phyloP scores from a whole-genome alignment of 192 early-diverging fungal species.

The Entomortierella beljakovae region DNA sequence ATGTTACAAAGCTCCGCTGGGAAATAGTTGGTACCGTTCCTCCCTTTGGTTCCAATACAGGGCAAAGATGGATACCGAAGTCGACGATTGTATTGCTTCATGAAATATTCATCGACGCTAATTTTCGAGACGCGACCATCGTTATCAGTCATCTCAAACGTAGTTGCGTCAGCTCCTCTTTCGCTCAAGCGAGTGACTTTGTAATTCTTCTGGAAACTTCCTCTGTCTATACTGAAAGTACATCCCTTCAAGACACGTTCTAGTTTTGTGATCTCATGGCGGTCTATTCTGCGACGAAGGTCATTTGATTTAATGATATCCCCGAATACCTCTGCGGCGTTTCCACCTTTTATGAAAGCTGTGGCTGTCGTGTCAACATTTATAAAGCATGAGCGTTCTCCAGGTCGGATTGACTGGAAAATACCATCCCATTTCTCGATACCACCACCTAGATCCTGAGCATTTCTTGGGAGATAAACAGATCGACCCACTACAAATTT shows the following conservation, averaged over 20 bases:
- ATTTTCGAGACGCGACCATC: slow-evolving; percentile 57
- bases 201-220: slow-evolving; percentile 48
- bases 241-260: slow-evolving; percentile 53
- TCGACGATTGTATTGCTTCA: slow-evolving; percentile 65
- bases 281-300: slow-evolving; percentile 14
- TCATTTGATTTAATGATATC: slow-evolving; percentile 26
- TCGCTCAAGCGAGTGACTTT: slow-evolving; percentile 25
- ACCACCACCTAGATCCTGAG: slow-evolving; percentile 67
- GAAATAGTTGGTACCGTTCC: slow-evolving; percentile 59
- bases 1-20: slow-evolving; percentile 85
- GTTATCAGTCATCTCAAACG: slow-evolving; percentile 17
- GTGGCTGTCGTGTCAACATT: slow-evolving; percentile 75
- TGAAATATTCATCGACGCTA: slow-evolving; percentile 75
- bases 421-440: slow-evolving; percentile 92
- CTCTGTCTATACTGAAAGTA: slow-evolving; percentile 58
- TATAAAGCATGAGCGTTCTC: slow-evolving; percentile 54
- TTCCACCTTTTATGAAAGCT: slow-evolving; percentile 57
- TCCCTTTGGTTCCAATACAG: slow-evolving; percentile 65
- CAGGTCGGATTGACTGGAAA: slow-evolving; percentile 84
- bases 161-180: slow-evolving; percentile 65
- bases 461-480: slow-evolving; percentile 79
- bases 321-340: slow-evolving; percentile 14
- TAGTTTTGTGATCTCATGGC: background rate
- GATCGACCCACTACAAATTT: slow-evolving; percentile 78
- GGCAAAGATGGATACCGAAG: slow-evolving; percentile 81